Conservation (phyloP, 192 early-diverging fungal species). For the Geranomyces variabilis region DNA sequence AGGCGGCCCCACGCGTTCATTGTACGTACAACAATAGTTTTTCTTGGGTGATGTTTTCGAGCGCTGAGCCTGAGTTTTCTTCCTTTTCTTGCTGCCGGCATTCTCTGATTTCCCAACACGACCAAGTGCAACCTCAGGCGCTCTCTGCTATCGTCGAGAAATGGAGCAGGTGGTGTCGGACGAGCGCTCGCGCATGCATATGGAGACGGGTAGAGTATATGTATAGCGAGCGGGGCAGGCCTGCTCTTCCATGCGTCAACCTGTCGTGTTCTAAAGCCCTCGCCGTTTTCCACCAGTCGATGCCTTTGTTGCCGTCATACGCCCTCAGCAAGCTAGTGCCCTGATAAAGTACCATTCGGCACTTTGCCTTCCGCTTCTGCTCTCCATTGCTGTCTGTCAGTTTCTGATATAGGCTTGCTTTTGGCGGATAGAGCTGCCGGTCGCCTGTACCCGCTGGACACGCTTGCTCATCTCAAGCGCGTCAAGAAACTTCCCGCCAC, state of each 20-base stretch:
- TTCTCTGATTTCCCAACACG: too few relatives aligned
- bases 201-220: slow-evolving; percentile 27
- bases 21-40: too few relatives aligned
- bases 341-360: slow-evolving; percentile 31
- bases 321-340: slow-evolving; percentile 23
- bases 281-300: slow-evolving; percentile 17
- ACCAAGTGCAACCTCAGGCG: too few relatives aligned
- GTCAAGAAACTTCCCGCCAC: slow-evolving; percentile 7
- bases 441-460: slow-evolving; percentile 19
- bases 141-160: too few relatives aligned
- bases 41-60: too few relatives aligned
- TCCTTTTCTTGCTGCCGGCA: too few relatives aligned
- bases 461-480: slow-evolving; percentile 28
- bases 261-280: background rate
- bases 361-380: background rate
- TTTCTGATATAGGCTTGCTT: too few relatives aligned
- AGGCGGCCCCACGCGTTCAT: too few relatives aligned
- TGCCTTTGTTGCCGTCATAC: slow-evolving; percentile 13
- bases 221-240: background rate
- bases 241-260: background rate
- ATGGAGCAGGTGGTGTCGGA: slow-evolving; percentile 31
- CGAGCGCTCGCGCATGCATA: slow-evolving; percentile 11
- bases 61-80: too few relatives aligned
- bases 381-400: background rate
- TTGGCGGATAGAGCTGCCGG: slow-evolving; percentile 15